Conservation (phyloP, 2,329 filamentous ascomycete genomes). For the Fonsecaea pugnacius region DNA sequence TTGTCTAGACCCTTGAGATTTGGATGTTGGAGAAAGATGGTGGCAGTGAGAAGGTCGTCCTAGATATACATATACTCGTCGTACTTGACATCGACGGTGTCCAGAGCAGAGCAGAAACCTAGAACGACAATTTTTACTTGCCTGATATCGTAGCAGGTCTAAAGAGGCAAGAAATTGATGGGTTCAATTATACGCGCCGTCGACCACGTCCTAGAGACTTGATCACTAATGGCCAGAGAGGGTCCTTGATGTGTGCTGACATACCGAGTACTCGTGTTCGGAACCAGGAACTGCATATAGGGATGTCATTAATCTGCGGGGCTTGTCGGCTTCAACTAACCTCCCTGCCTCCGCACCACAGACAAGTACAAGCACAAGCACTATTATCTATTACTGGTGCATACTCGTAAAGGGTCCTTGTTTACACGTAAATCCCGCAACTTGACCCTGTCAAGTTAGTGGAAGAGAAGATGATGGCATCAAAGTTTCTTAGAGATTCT, state of each 20-base stretch:
- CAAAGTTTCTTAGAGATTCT: neutral
- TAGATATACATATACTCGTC: constrained; percentile 4
- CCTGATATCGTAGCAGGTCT: constrained; percentile 1
- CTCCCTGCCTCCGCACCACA: neutral
- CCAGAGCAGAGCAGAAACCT: neutral
- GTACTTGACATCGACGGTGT: neutral
- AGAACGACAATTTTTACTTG: neutral
- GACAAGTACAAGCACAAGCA: neutral
- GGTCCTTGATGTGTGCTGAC: constrained; percentile 5
- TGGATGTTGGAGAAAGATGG: neutral
- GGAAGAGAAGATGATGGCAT: neutral
- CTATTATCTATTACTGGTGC: no score
- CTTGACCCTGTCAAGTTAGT: neutral
- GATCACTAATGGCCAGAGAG: constrained; percentile 16
- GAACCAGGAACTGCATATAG: no score
- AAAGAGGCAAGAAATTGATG: constrained; percentile 9
- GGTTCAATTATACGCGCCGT: constrained; percentile 8
- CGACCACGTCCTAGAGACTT: neutral
- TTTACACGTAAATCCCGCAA: no score
- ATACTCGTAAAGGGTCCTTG: no score
- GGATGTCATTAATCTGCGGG: neutral
- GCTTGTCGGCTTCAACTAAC: neutral
- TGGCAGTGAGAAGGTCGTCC: neutral
- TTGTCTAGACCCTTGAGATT: neutral
- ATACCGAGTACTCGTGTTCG: neutral